Evolutionary conservation across 768 basidiomycete species (phyloP), one percentile per base, ranked within the genome.

Genomic region (Lyophyllum decastes): DNA sequence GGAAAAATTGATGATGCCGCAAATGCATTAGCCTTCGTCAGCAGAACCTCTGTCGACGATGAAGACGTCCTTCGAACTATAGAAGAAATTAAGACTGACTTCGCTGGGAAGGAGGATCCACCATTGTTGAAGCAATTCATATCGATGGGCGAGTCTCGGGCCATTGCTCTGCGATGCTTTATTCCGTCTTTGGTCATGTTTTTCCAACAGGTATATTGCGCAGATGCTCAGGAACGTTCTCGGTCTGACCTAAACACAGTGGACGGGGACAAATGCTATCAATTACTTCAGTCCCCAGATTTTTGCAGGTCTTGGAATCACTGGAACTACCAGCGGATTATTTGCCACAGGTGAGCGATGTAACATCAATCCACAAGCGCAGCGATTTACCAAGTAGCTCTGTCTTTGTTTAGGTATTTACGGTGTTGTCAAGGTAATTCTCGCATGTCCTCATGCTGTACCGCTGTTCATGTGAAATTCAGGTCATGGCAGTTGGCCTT

Each of bases 281-380:
- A 82, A 82, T 63, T 84, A 84, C 61, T 85, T 77, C 57, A 78
- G 78, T 59, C 83, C 83, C 0, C 64, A 75, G 40, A 80, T 84
- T 58, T 84, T 85, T 59, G 74, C 75, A 2, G 68, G 68, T 35
- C 69, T 84, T 16, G 83, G 83, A 2, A 76, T 83, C 22, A 72
- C 69, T 0, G 77, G 78, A 3, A 76, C 71, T 24, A 73, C 63
- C 7, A 68, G 79, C 4, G 75, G 72, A 17, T 70, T 85, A 7
- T 75, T 84, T 38, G 82, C 83, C 2, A 83, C 83, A 5, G 83
- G 83, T 59, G 61, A 70, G 58, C 27, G 26, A 24, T 24, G 6
- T 14, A 19, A 24, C n/a, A 4, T 25, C 21, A 11, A 46, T 51
- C n/a, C 9, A 30, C 24, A 11, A 45, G 21, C 53, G 59, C 21